Conservation (phyloP, 768 basidiomycete species). For the Podaxis rugospora region DNA sequence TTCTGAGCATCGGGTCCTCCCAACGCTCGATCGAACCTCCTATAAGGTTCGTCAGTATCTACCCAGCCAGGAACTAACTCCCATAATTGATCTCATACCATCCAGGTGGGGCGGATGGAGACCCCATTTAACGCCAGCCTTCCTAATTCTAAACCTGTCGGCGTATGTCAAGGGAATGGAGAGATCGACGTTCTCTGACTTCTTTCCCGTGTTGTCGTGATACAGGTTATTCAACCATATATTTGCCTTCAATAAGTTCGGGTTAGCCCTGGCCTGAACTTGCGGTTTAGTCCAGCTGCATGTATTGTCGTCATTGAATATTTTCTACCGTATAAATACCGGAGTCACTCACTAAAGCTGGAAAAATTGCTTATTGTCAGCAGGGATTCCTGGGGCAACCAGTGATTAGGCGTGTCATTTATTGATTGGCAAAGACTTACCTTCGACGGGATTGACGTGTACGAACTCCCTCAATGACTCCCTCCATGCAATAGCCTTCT, state of each 20-base stretch:
- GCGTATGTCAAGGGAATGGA: conserved; percentile 61
- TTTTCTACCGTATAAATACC: not conserved
- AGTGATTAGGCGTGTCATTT: not conserved
- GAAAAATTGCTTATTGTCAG: conserved; percentile 66
- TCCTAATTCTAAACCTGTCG: conserved; percentile 70
- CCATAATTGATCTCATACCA: conserved; percentile 21
- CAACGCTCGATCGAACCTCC: conserved; percentile 58
- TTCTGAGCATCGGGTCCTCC: conserved; percentile 57
- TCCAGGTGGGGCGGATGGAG: conserved; percentile 41
- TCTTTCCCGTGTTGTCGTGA: conserved; percentile 32
- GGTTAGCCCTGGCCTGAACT: conserved; percentile 66
- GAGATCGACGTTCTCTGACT: conserved; percentile 23
- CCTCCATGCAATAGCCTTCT: conserved; percentile 57
- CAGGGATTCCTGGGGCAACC: conserved; percentile 43
- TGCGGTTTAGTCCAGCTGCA: conserved; percentile 28
- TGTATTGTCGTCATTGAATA: not conserved
- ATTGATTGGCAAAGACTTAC: conserved; percentile 22
- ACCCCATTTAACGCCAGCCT: conserved; percentile 56
- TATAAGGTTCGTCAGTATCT: not conserved
- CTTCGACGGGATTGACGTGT: conserved; percentile 53
- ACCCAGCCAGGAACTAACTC: conserved; percentile 3
- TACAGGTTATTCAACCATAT: conserved; percentile 67
- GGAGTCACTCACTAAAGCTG: conserved; percentile 53
- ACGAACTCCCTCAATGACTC: conserved; percentile 50
- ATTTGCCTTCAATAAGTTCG: conserved; percentile 53